Base-by-base conservation (phyloP, 768 basidiomycete species). In the Jaapia argillacea region DNA sequence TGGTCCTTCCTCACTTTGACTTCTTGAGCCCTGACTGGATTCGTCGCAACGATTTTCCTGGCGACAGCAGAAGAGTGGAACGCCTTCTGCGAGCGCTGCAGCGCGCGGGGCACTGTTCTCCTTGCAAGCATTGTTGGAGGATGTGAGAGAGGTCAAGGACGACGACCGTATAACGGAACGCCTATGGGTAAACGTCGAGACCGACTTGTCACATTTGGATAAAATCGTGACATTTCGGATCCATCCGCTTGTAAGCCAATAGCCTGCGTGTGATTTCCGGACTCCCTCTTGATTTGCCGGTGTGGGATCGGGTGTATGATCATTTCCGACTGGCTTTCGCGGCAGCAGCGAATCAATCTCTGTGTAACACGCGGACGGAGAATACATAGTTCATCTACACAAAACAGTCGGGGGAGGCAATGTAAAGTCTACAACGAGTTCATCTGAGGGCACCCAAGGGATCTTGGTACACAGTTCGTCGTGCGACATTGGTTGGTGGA, bases 1-100 rank as follows among this genome's bases (percentile, higher is more conserved):
- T 48, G 24, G 43, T 42, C 41, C 41, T 40, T 45, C 47, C 62
- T 13, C 58, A 89, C 88, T 71, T 81, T 73, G 61, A 81, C 87
- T 63, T 89, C 81, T 64, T 88, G 72, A 13, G 88, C 89, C 61
- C 79, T 85, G 51, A 80, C 73, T 21, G 85, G 82, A 55, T 74
- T 81, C 38, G 83, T 79, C 31, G 78, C 77, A 46, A 78, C 76
- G 50, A 88, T 70, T 56, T 69, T 76, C 48, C 70, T 64, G 20
- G 69, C 73, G 33, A 76, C 64, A 5, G 75, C 60, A 2, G 89
- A 79, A 1, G 79, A 67, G 55, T 79, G 75, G 63, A 90, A 89
- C 4, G 77, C 65, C 49, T 83, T 74, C 25, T 64, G 65, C 37
- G 71, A 59, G 52, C 66, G 71, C 44, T 61, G 52, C 42, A 80